Evolutionary conservation across 2,329 filamentous ascomycete species (phyloP), one percentile per base, ranked within the genome.

Genomic region (Aspergillus versicolor): DNA sequence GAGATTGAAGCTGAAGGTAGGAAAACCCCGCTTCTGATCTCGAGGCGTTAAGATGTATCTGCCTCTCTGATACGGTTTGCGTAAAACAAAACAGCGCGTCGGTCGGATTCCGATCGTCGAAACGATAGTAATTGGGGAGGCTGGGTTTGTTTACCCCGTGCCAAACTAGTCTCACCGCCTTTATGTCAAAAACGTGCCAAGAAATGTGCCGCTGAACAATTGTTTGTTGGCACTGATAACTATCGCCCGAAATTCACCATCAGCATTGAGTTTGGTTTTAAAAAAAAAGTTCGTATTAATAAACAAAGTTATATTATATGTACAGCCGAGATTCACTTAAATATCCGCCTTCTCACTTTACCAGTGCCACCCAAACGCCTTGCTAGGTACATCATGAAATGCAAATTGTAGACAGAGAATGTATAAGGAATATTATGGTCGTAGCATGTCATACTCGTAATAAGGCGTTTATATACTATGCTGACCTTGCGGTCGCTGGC

Each of bases 281-380:
- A 40, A 22, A 40, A n/a, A 22, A 40, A n/a, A 8, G 12, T 34
- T n/a, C 45, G 21, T 45, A 17, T 21, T 46, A 51, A 43, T 42
- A 42, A 21, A 19, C 12, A 19, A 7, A 19, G 24, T 12, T 5
- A 42, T 34, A 49, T 42, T 52, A 57, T 57, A 57, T 57, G 49
- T 57, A 44, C 54, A 44, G 17, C 43, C 43, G 47, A 42, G 15
- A 6, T 27, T 30, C 49, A 38, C 22, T 11, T 51, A 22, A 24
- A 11, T 17, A 2, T 17, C n/a, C 30, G 24, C 27, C 42, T 52
- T 47, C 19, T 27, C 24, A 32, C 52, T 32, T 44, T 32, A 37
- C 47, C 56, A 53, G 34, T 56, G 54, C 34, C 53, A 54, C 41
- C 61, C 47, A 42, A 69, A 68, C 67, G 65, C 68, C 68, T 59